Base-by-base conservation (phyloP, 495 filamentous ascomycete genomes). In the Xylaria acuta region DNA sequence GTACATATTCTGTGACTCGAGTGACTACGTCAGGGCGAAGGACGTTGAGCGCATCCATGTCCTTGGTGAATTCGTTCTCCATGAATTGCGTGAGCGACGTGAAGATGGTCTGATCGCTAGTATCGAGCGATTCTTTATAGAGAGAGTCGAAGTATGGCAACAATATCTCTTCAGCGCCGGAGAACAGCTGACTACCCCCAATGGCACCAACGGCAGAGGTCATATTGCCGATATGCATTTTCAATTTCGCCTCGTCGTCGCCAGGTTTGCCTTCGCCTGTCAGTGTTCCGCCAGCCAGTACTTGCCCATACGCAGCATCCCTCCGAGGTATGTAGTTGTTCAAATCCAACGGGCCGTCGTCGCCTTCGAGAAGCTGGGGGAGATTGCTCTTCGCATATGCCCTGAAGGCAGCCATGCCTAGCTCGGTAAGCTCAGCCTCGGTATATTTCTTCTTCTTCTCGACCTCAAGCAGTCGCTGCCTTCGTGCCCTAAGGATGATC, bases 191-290 rank as follows among this genome's bases (percentile, higher is more conserved):
- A 64, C 81, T 65, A 72, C 84, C 79, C 80, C 79, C 78, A 40
- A 94, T 85, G 11, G 88, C 89, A 56, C 82, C 76, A 16, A 89
- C 86, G 2, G 92, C 90, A 1, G 89, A 84, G 25, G 86, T 83
- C 67, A 91, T 90, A 3, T 93, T 97, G 77, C 88, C 92, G 68
- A 97, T 88, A 75, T 97, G 94, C 94, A 97, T 97, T 78, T 97
- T 97, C 64, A 93, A 82, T 85, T 98, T 98, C 3, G 97, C 92
- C 69, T 92, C 89, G 58, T 88, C 86, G 72, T 97, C 93, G 9
- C 89, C 82, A 32, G 89, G 83, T 65, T 84, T 85, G 22, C 86
- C 87, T 65, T 89, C 85, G 0, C 90, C 90, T 1, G 87, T 80
- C 65, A 93, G 82, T 40, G 89, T 86, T 20, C 90, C 91, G 18